Conservation (phyloP, 805 yeast species). For the Wickerhamiella slavikovae region DNA sequence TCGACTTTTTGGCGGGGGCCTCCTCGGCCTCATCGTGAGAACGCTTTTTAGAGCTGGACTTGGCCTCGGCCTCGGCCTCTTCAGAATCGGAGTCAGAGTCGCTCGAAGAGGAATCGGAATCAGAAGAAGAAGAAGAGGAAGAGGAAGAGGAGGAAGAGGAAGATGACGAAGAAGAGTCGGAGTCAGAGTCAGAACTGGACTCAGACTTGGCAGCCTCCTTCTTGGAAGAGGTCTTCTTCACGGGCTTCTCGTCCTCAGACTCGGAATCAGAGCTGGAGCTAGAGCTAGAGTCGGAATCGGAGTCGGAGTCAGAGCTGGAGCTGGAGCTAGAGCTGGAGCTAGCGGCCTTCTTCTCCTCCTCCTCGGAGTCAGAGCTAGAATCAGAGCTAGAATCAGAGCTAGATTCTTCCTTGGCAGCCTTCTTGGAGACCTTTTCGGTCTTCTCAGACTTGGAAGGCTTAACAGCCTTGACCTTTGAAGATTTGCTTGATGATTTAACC, state of each 20-base stretch:
- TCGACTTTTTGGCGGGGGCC: slow-evolving; percentile 28
- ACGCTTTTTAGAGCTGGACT: slow-evolving; percentile 17
- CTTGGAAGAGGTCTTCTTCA: not conserved
- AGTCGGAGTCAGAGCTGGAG: too few relatives aligned
- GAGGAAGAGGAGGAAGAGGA: slow-evolving; percentile 9
- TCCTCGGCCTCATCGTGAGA: slow-evolving; percentile 24
- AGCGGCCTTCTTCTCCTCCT: not conserved
- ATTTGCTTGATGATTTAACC: not conserved
- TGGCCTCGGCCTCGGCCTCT: slow-evolving; percentile 20
- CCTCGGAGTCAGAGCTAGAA: slow-evolving; percentile 1
- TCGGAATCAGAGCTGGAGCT: too few relatives aligned
- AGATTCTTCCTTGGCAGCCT: slow-evolving; percentile 1
- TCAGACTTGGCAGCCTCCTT: not conserved
- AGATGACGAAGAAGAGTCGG: not conserved
- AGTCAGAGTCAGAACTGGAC: not conserved
- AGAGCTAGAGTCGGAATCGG: too few relatives aligned
- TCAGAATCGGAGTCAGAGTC: slow-evolving; percentile 15
- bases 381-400: not conserved
- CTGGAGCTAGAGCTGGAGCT: too few relatives aligned
- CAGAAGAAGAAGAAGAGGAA: slow-evolving; percentile 7
- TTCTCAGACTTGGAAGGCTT: not conserved
- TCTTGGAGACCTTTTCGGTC: slow-evolving; percentile 1
- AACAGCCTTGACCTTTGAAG: slow-evolving; percentile 1
- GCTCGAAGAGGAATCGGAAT: slow-evolving; percentile 10
- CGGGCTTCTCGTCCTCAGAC: not conserved